These are phyloP conservation scores for Fremontodendron californicum DNA, from an alignment of 345 rosid genomes.

Conservation along the genomic window DNA sequence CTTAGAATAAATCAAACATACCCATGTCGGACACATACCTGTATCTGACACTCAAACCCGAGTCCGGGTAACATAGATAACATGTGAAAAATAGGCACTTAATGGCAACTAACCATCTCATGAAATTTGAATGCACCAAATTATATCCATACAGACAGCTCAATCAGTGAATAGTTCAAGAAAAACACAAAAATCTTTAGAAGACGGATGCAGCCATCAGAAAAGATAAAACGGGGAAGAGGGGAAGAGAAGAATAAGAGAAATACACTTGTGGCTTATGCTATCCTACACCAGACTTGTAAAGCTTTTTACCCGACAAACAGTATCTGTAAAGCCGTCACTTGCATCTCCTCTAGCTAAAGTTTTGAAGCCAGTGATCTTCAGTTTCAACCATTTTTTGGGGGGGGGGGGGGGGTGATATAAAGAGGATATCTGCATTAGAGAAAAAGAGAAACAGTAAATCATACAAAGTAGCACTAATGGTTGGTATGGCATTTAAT, in stretches of 20 bases:
- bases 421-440: neutral
- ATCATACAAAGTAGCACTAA: neutral
- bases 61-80: no score
- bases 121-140: constrained; percentile 1
- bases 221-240: neutral
- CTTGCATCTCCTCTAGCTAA: neutral
- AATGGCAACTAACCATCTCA: neutral
- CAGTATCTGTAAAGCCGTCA: neutral
- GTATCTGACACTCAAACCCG: no score
- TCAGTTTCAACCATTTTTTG: constrained; percentile 10
- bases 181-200: neutral
- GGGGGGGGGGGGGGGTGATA: neutral
- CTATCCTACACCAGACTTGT: neutral
- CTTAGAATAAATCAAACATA: no score
- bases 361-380: neutral
- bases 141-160: constrained; percentile 1
- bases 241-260: neutral
- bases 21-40: no score
- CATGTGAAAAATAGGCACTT: neutral
- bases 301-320: constrained; percentile 3
- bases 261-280: constrained; percentile 4
- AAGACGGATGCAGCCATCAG: neutral
- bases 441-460: neutral
- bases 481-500: neutral
- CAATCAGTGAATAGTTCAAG: neutral